Evolutionary conservation across 225 moss, liverwort and hornwort genomes (phyloP), one percentile per base, ranked within the genome.

Genomic region (Antitrichia curtipendula): DNA sequence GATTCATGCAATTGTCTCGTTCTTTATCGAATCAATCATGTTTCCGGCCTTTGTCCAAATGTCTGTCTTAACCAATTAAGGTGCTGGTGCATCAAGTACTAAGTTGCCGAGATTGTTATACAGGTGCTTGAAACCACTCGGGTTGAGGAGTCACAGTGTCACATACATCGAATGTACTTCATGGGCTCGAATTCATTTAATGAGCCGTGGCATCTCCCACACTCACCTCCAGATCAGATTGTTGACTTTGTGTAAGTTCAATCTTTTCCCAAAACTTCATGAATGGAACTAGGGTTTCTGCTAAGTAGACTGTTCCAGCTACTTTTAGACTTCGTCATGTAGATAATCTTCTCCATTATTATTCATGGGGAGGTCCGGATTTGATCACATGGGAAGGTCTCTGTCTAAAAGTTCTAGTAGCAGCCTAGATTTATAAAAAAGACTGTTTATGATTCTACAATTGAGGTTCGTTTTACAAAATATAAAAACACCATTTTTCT

Each of bases 121-220:
- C 86, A 98, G 98, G 98, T 98, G 84, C 87, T 98, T 81, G 98
- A 98, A 91, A 98, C 95, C 58, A 95, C 95, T 75, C 92, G 98
- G 43, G 97, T 93, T 31, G 97, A 97, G 88, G 98, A 98, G 87
- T 96, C 97, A 31, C 96, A 96, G 61, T 95, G 94, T 88, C 98
- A 98, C 79, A 92, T 98, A 62, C 95, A 98, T 88, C 94, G 98
- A 50, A 93, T 98, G 90, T 98, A 92, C 84, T 96, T 96, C 73
- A 94, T 98, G 96, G 98, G 98, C 80, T 96, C 94, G 54, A 98
- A 98, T 89, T 96, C 96, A 22, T 96, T 96, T 87, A 93, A 90
- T 47, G 98, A 98, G 90, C 96, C 98, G 53, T 98, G 98, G 98
- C 96, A 98, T 91, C 93, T 98, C 82, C 98, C 98, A 16, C 98